Base-by-base conservation (phyloP, 2,329 filamentous ascomycete genomes). In the Diaporthe australafricana region DNA sequence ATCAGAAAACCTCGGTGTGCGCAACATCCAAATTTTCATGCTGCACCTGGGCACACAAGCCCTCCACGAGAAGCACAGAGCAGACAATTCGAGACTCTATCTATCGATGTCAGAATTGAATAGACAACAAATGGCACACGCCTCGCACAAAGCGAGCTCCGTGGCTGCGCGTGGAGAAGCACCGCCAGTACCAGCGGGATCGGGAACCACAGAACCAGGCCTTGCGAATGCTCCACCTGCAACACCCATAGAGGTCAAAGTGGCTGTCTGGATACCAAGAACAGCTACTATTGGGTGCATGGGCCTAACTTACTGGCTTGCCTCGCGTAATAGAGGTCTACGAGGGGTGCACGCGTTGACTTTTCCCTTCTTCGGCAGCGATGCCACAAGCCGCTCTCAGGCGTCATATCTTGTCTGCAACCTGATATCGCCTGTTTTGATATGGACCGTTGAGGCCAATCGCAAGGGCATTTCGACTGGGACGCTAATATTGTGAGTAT, bases 361-460 rank as follows among this genome's bases (percentile, higher is more conserved):
- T 0, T 73, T 73, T 20, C 11, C 70, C 8, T 69, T 71, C 57
- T 72, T 73, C 27, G 65, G 69, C 48, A 40, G 30, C 27, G 30
- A 69, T 47, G 40, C 1, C 6, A 9, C 16, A n/a, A 40, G 40
- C 7, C 72, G 68, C 25, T 60, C 16, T 12, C 40, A 38, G 8
- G 70, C 65, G 17, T 30, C 42, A 4, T 68, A 53, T 22, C 40
- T 60, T 16, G 63, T 66, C 17, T 53, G 27, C 25, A 69, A 68
- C 45, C 20, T 69, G 63, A 42, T 55, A 38, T 71, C 72, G 45
- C 72, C 72, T n/a, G 22, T 72, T 16, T 45, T 73, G 42, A 65
- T 73, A 45, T 71, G 72, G 72, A 72, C 72, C 14, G 17, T 72
- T 12, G 72, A 73, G 45, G 52, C 50, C 5, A 57, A 48, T n/a